Evolutionary conservation across 768 basidiomycete genomes (phyloP).

Genomic region (Termitomyces heimii): DNA sequence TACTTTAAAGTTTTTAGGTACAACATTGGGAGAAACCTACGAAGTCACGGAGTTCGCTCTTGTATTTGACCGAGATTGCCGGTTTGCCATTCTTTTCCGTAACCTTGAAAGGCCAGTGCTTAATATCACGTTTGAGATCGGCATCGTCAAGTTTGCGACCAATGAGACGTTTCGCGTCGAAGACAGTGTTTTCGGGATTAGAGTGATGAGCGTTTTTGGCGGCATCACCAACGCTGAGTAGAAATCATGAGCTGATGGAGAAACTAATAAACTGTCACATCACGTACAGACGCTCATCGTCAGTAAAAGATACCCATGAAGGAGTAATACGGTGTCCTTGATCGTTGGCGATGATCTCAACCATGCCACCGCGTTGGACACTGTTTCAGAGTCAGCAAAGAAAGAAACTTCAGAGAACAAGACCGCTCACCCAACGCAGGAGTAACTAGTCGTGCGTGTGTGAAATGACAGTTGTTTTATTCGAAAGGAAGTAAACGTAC

Average conservation of each 20-base stretch:
- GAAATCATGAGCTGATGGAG: conserved; percentile 12
- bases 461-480: conserved; percentile 13
- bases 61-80: conserved; percentile 69
- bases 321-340: conserved; percentile 88
- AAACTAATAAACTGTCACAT: neutral
- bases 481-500: conserved; percentile 29
- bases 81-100: conserved; percentile 80
- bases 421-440: conserved; percentile 82
- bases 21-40: conserved; percentile 39
- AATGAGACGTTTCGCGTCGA: conserved; percentile 95
- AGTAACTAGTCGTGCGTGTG: conserved; percentile 55
- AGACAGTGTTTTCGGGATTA: conserved; percentile 91
- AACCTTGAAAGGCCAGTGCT: conserved; percentile 90
- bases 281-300: conserved; percentile 68
- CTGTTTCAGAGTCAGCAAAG: conserved; percentile 25
- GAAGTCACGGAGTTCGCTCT: conserved; percentile 75
- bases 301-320: conserved; percentile 78
- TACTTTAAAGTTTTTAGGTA: neutral
- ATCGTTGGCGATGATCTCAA: conserved; percentile 88
- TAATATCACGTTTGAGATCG: conserved; percentile 77
- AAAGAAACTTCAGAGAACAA: neutral
- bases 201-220: conserved; percentile 95
- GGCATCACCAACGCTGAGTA: conserved; percentile 74
- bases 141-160: conserved; percentile 79
- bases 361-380: conserved; percentile 79